A percentile compares a stretch with the other conserved stretches of the same genome.
Evolutionary conservation across 257 asterid genomes (phyloP).

Genomic region (Jacaranda mimosifolia): DNA sequence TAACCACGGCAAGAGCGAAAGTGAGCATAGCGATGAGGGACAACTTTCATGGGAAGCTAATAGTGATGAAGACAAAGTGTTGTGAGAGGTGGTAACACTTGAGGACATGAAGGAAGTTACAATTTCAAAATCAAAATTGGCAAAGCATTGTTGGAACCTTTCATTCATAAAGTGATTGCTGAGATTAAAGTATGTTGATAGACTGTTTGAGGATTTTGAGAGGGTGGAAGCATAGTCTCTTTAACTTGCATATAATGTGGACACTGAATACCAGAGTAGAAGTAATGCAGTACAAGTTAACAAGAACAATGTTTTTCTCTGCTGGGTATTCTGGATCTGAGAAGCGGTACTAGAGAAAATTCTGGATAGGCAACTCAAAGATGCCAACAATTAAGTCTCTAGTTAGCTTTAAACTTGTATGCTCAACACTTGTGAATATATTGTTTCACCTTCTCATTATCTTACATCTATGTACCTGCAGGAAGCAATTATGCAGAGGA

Average conservation of each 20-base stretch:
- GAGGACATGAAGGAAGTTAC: no score
- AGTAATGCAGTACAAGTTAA: neutral
- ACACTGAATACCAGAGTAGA: neutral
- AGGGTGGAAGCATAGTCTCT: no score
- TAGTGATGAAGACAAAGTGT: no score
- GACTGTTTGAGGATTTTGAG: neutral
- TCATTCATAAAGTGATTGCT: no score
- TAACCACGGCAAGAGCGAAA: no score
- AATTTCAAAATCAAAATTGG: no score
- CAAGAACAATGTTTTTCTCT: neutral
- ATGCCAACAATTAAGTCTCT: neutral
- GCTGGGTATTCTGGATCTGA: neutral
- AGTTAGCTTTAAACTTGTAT: neutral
- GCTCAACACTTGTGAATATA: neutral
- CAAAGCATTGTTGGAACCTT: no score
- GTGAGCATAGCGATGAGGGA: no score
- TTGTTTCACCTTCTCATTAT: neutral
- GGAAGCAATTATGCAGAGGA: neutral
- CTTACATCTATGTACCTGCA: neutral
- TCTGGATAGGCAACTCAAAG: neutral
- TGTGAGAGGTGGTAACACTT: no score
- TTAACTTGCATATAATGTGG: no score
- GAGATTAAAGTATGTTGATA: neutral
- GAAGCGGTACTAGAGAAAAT: neutral
- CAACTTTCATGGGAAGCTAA: no score